A percentile compares a stretch with the other conserved stretches of the same genome.
phyloP scores from a whole-genome alignment of 805 yeast genomes.

The Komagataella pastoris region DNA sequence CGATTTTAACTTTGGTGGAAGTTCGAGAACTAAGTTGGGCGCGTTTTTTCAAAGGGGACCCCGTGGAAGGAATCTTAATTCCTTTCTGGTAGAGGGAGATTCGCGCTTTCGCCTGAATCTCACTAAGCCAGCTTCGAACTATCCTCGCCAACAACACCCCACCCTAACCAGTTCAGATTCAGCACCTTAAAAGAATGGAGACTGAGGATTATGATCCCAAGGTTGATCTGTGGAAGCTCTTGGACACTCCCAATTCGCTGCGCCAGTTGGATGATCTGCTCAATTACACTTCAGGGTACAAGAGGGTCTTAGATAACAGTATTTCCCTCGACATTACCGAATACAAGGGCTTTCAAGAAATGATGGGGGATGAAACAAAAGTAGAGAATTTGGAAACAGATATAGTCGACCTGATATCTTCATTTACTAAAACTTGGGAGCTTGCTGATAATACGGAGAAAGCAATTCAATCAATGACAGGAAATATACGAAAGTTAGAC shows the following conservation, averaged over 20 bases:
- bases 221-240: conserved; percentile 34
- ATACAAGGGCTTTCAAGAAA: conserved; percentile 14
- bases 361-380: conserved; percentile 8
- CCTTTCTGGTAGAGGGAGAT: neutral
- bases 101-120: neutral
- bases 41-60: neutral
- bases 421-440: conserved; percentile 31
- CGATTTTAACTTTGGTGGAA: neutral
- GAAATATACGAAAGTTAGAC: conserved; percentile 67
- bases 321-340: conserved; percentile 24
- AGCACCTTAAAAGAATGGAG: conserved; percentile 11
- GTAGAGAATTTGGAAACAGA: conserved; percentile 17
- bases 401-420: conserved; percentile 24
- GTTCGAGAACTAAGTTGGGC: neutral
- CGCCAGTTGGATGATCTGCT: conserved; percentile 36
- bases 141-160: neutral
- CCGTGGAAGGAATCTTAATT: neutral
- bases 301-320: conserved; percentile 29
- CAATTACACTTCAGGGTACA: conserved; percentile 35
- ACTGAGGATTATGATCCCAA: conserved; percentile 37
- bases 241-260: conserved; percentile 37
- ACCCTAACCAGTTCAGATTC: neutral
- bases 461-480: conserved; percentile 57
- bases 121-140: neutral
- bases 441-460: conserved; percentile 43